Evolutionary conservation across 2,329 filamentous ascomycete genomes (phyloP).

Genomic region (Diaporthe citrichinensis): DNA sequence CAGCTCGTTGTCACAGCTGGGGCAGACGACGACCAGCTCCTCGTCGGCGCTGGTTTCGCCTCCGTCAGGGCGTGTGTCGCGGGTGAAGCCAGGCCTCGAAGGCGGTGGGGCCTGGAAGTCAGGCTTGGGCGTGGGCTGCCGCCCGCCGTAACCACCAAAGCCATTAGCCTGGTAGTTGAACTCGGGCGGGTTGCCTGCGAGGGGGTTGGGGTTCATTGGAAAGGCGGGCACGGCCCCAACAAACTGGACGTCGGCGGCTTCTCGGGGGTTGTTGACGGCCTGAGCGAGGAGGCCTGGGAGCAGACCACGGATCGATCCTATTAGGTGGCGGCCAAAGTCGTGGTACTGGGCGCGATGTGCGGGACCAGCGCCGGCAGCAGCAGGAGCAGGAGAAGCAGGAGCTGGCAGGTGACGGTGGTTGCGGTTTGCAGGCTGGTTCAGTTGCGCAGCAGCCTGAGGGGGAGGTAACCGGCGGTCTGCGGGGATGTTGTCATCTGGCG

Average conservation of each 20-base stretch:
- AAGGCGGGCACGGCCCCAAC: constrained; percentile 41
- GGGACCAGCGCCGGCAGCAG: background rate
- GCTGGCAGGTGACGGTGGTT: constrained; percentile 18
- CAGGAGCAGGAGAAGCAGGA: constrained; percentile 28
- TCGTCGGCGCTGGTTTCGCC: constrained; percentile 69
- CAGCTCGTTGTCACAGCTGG: constrained; percentile 88
- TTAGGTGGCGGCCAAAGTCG: constrained; percentile 23
- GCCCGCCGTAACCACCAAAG: constrained; percentile 45
- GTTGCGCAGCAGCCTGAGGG: constrained; percentile 21
- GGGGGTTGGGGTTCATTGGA: constrained; percentile 47
- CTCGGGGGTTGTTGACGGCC: constrained; percentile 40
- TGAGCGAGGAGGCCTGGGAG: constrained; percentile 20
- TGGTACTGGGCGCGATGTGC: constrained; percentile 22
- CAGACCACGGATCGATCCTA: constrained; percentile 28
- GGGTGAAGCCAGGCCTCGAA: constrained; percentile 83
- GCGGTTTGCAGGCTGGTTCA: constrained; percentile 20
- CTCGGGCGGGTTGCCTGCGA: constrained; percentile 48
- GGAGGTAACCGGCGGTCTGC: constrained; percentile 36
- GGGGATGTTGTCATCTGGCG: constrained; percentile 48
- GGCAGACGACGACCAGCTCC: constrained; percentile 83
- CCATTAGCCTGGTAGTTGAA: constrained; percentile 53
- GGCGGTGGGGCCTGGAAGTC: constrained; percentile 74
- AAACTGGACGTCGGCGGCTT: constrained; percentile 49
- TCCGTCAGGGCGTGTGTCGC: constrained; percentile 52
- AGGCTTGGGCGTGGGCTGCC: constrained; percentile 58